Conservation (phyloP, 2,329 filamentous ascomycete species). For the Exophiala sideris region DNA sequence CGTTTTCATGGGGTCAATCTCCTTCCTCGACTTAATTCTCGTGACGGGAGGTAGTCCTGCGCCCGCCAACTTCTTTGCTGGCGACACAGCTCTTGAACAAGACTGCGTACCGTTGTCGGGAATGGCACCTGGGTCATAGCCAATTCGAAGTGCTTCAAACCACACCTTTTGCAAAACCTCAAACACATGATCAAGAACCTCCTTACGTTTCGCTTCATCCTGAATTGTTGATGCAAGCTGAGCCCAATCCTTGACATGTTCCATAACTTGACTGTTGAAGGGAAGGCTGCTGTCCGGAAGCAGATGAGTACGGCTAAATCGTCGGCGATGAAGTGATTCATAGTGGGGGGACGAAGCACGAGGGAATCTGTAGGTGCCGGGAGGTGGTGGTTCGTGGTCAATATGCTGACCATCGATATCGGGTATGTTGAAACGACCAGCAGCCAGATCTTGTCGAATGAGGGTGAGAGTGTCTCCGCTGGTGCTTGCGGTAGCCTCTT, state of each 20-base stretch:
- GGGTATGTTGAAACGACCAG: slow-evolving; percentile 10
- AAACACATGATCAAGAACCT: slow-evolving; percentile 21
- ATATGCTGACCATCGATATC: not conserved
- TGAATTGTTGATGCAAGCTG: slow-evolving; percentile 18
- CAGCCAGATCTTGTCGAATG: slow-evolving; percentile 8
- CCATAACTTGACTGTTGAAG: slow-evolving; percentile 20
- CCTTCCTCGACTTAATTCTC: slow-evolving; percentile 5
- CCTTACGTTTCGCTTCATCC: slow-evolving; percentile 16
- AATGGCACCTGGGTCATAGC: slow-evolving; percentile 6
- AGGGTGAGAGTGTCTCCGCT: not conserved
- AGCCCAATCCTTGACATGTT: slow-evolving; percentile 21
- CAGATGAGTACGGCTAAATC: slow-evolving; percentile 6
- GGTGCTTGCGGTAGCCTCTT: not conserved
- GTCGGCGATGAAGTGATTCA: not conserved
- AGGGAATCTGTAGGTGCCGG: slow-evolving; percentile 1
- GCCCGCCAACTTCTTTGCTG: not conserved
- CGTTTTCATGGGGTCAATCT: slow-evolving; percentile 6
- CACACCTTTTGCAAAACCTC: slow-evolving; percentile 22
- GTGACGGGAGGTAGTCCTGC: not conserved
- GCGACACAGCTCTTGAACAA: no score
- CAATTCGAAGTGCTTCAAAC: slow-evolving; percentile 23
- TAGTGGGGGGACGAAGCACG: not conserved
- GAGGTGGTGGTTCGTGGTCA: not conserved
- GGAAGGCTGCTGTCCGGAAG: slow-evolving; percentile 18
- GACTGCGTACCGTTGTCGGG: not conserved